Evolutionary conservation across 371 early-diverging fungal genomes (phyloP), one percentile per base, ranked within the genome.

Genomic region (Mucor mucedo): DNA sequence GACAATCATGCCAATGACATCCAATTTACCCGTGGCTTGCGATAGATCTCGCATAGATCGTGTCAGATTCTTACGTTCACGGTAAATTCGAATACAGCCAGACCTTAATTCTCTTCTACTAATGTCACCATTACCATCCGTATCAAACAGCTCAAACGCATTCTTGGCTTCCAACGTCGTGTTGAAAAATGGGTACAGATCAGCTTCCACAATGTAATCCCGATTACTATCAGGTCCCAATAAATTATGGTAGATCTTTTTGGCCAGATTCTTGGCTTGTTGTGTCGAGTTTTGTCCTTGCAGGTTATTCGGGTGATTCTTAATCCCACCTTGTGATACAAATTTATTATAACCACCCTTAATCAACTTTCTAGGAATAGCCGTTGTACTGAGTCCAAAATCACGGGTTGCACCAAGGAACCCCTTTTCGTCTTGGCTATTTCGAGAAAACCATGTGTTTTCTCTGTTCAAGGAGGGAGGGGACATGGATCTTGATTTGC

Each of bases 121-220:
- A 30, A 92, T 75, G 42, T 90, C 86, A 32, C 91, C 91, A 70
- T 88, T 88, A 10, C 76, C 76, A 69, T 91, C 89, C 62, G 72
- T 69, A 69, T 92, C 92, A 70, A 92, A 91, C 42, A 91, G 50
- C 33, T 67, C 65, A 73, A 92, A 92, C 13, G 92, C 93, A 63
- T 78, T 76, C 8, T 72, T 63, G 5, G 91, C 89, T 48, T 84
- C 86, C n/a, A 76, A 73, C 38, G 71, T 69, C 30, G 79, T 83
- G 5, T 72, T 62, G 55, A 91, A 92, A 58, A 79, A 88, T 6
- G 87, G 83, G 57, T 73, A 66, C 52, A 87, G 69, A 63, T 84
- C 86, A 1, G 70, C 69, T 32, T 80, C 77, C 1, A 79, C 62
- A 42, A 86, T 58, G n/a, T 68, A 72, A 41, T 80, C 78, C 7